Evolutionary conservation across 2,329 filamentous ascomycete species (phyloP).

Genomic region (Alternaria sp.): DNA sequence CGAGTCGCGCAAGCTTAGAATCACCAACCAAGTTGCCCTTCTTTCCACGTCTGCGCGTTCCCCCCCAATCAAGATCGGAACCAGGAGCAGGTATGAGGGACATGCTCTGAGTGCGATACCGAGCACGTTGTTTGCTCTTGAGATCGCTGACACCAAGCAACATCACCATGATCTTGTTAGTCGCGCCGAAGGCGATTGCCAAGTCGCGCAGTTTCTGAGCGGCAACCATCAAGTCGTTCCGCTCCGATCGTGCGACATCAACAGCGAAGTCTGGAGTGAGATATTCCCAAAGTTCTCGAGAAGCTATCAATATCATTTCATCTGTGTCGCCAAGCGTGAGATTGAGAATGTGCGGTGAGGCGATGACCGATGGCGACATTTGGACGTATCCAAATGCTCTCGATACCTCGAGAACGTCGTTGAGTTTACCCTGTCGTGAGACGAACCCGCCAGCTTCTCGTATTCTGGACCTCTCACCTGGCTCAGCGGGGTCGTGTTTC

Average conservation of each 20-base stretch:
- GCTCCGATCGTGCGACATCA: slow-evolving; percentile 86
- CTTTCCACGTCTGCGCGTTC: slow-evolving; percentile 67
- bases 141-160: slow-evolving; percentile 92
- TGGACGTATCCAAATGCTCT: slow-evolving; percentile 95
- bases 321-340: slow-evolving; percentile 84
- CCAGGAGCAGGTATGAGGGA: slow-evolving; percentile 77
- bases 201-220: slow-evolving; percentile 94
- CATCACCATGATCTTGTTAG: slow-evolving; percentile 98
- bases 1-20: slow-evolving; percentile 84
- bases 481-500: slow-evolving; percentile 92
- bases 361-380: slow-evolving; percentile 90
- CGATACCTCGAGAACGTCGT: slow-evolving; percentile 89
- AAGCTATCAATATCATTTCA: slow-evolving; percentile 91
- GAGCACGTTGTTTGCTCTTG: slow-evolving; percentile 80
- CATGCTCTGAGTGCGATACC: slow-evolving; percentile 81
- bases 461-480: slow-evolving; percentile 83
- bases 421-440: slow-evolving; percentile 90
- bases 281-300: slow-evolving; percentile 94
- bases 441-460: slow-evolving; percentile 95
- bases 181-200: slow-evolving; percentile 93
- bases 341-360: slow-evolving; percentile 83
- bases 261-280: slow-evolving; percentile 88
- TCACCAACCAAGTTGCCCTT: slow-evolving; percentile 71
- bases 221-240: slow-evolving; percentile 90
- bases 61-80: slow-evolving; percentile 74